Base-by-base conservation (phyloP, 1,284 basidiomycete genomes). In the Xerocomus nothofagi region DNA sequence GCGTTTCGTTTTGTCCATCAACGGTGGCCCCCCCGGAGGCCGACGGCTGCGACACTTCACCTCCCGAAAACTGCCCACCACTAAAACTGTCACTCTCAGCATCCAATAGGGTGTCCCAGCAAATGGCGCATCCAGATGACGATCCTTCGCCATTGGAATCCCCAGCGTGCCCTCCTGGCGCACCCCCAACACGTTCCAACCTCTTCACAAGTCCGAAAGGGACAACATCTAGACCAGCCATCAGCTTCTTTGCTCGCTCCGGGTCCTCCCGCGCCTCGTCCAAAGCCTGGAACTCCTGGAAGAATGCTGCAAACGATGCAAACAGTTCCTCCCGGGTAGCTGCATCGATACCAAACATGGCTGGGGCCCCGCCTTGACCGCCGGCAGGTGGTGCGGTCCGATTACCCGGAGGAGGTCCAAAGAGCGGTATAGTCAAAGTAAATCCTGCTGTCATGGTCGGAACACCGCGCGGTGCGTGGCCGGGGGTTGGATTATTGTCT, bases 61-160 rank as follows among this genome's bases (percentile, higher is more conserved):
- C 51, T 15, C 54, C 64, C 11, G 52, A 60, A 46, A 60, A 54
- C 6, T 67, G 69, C 21, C 62, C 62, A 21, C 55, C 51, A 17
- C 38, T 54, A 38, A 67, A 70, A 21, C 68, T 71, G 27, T 73
- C 75, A 24, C 73, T 76, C 36, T 81, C 79, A 0, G 68, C 71
- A 50, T 79, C 74, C 46, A 88, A 62, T 12, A 88, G 60, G 33
- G 70, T 72, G 57, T 90, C 87, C 83, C 83, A 88, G 61, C 87
- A 90, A 36, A 90, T 79, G 0, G 87, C 85, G 60, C 87, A 90
- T 6, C 77, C 77, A 27, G 74, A 72, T 21, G 53, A 29, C 18
- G 63, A 20, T 30, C 52, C 51, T 39, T 72, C 72, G 2, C 73
- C 69, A 12, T 61, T 71, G 2, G 62, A 67, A 6, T 71, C 72